Conservation (phyloP, 306 rosid species). For the Cicer judaicum region DNA sequence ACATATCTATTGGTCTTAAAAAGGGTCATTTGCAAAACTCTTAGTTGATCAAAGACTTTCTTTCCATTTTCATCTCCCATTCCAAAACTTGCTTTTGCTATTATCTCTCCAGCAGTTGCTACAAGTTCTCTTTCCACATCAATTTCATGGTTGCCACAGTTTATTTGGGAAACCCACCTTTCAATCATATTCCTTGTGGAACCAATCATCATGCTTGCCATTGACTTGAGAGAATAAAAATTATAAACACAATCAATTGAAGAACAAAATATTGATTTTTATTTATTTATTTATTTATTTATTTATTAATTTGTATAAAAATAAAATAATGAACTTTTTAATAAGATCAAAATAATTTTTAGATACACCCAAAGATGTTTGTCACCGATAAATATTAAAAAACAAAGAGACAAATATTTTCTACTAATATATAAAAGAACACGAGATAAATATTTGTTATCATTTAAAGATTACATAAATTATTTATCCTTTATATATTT, state of each 20-base stretch:
- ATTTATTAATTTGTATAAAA: too few relatives aligned
- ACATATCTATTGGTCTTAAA: conserved; percentile 63
- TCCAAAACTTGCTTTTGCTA: conserved; percentile 84
- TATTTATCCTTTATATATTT: too few relatives aligned
- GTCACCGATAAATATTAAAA: too few relatives aligned
- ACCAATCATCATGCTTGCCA: conserved; percentile 67
- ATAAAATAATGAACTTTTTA: too few relatives aligned
- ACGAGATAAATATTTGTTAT: too few relatives aligned
- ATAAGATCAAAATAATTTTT: too few relatives aligned
- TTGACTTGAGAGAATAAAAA: conserved; percentile 41
- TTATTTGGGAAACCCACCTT: conserved; percentile 53
- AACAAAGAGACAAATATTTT: too few relatives aligned
- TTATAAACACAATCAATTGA: background rate
- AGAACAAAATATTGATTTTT: too few relatives aligned
- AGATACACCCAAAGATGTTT: too few relatives aligned
- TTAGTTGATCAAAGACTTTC: conserved; percentile 55
- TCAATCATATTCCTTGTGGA: conserved; percentile 63
- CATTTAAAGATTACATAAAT: too few relatives aligned
- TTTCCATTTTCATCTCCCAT: conserved; percentile 49
- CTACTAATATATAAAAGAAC: too few relatives aligned
- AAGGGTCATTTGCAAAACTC: conserved; percentile 66
- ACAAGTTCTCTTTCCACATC: conserved; percentile 69
- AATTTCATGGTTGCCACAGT: conserved; percentile 55
- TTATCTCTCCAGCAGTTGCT: conserved; percentile 72
- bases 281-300: too few relatives aligned